Base-by-base conservation (phyloP, 23 red algal genomes). In the Gracilaria caudata region DNA sequence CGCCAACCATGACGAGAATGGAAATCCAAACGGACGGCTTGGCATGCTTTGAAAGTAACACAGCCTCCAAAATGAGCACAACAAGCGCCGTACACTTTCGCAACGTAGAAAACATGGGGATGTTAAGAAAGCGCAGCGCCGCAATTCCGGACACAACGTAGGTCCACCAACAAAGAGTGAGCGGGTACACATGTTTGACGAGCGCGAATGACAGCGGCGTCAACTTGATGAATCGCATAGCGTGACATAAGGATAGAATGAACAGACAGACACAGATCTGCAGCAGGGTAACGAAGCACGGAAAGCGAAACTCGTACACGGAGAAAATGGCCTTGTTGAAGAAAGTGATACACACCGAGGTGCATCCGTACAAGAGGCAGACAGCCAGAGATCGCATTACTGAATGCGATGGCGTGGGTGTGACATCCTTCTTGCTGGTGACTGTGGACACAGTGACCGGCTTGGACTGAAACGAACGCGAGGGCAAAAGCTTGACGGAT, bases 321-420 rank as follows among this genome's bases (percentile, higher is more conserved):
- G 90, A 80, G 75, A 97, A 97, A 37, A 97, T 85, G 23, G 89
- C 87, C 84, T 97, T 97, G 83, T 97, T 97, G 44, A 97, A 88
- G 30, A 97, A 87, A 7, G 95, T 97, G 33, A 97, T 86, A 5
- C 79, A 77, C 14, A 93, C 83, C 2, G 95, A 92, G 19, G 84
- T 87, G 57, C 43, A 38, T 20, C 89, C 88, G 68, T 97, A 97
- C 45, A 92, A 66, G 37, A 53, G 26, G 45, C 89, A 92, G 32
- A 84, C 77, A 19, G 60, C 89, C 12, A 92, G 41, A 1, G 89
- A 82, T 24, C 23, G 77, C 32, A 20, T 80, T 8, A 80, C 21
- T 4, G 77, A 80, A 4, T 57, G 77, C 3, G 77, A 35, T 8
- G 43, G 40, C 70, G 37, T 3, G 8, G 39, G 70, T 17, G 30